Evolutionary conservation across 164 flowering plant genomes (phyloP), one percentile per base, ranked within the genome.

Genomic region (Vitis riparia): DNA sequence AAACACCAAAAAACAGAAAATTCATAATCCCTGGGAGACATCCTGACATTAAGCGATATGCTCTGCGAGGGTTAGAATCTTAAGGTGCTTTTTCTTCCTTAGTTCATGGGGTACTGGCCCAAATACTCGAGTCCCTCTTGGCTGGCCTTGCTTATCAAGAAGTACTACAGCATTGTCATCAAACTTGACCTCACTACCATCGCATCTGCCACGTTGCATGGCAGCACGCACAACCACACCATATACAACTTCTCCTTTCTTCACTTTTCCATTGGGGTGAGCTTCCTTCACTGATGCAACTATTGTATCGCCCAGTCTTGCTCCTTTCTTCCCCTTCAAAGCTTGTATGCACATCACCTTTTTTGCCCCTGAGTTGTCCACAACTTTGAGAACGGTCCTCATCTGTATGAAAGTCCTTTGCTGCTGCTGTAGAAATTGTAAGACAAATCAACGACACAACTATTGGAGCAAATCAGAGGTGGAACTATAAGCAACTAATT

Each of bases 221-320:
- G 98, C 98, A 65, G 99, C 97, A 56, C 96, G 94, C 11, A 95
- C 98, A 55, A 95, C 94, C 30, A 95, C 98, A 61, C 84, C 94
- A 71, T 81, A 79, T 1, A 88, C 92, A 65, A 91, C 97, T 15
- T 89, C 81, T 32, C 95, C 97, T 70, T 90, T 92, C 86, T 95
- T 91, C 66, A 93, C 96, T 75, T 90, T 93, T 30, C 97, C 96
- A 64, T 86, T 86, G 14, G 94, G 91, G 63, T 83, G 88, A 8
- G 92, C 96, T 80, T 92, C 98, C 77, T 92, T 92, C 9, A 94
- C 96, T 5, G 99, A 90, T 70, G 87, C 96, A 56, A 89, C 83
- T 62, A 93, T 90, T 16, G 83, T 90, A 81, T 95, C 97, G 55
- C 98, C 99, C 69, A 95, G 67, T 67, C 94, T 87, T 27, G 99